Evolutionary conservation across 257 asterid genomes (phyloP).

Genomic region (Jaltomata sinuosa): DNA sequence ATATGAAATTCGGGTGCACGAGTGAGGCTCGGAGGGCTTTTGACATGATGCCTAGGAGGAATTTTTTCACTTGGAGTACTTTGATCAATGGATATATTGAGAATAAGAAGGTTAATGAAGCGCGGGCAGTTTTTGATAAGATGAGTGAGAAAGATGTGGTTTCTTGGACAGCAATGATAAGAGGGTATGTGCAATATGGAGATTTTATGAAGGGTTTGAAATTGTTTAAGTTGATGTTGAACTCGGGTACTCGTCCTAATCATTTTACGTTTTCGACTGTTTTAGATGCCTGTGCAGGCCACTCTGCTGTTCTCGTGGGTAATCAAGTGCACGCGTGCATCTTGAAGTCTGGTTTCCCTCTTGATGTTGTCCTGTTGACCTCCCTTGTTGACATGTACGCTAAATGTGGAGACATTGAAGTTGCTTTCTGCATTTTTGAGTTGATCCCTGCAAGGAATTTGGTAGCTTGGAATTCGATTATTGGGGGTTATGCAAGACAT

Average conservation of each 20-base stretch:
- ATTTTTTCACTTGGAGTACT: background rate
- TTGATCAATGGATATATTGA: background rate
- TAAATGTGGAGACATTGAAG: conserved; percentile 52
- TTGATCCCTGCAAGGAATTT: conserved; percentile 8
- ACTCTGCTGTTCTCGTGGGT: background rate
- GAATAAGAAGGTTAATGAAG: background rate
- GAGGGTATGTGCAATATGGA: conserved; percentile 45
- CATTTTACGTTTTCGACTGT: conserved; percentile 24
- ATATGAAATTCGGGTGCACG: background rate
- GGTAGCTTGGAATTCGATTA: conserved; percentile 61
- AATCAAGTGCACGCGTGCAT: background rate
- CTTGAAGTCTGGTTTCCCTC: conserved; percentile 22
- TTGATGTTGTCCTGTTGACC: conserved; percentile 50
- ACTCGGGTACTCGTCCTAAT: conserved; percentile 23
- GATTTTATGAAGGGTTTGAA: conserved; percentile 21
- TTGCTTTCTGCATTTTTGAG: background rate
- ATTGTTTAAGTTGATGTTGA: conserved; percentile 28
- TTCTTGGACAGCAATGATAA: conserved; percentile 11
- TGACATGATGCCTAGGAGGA: background rate
- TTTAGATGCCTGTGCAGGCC: background rate
- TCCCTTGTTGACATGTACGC: conserved; percentile 66
- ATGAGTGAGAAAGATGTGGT: conserved; percentile 24
- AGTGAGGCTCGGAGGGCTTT: background rate
- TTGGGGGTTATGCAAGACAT: conserved; percentile 43
- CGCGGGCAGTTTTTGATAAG: background rate